These are phyloP conservation scores for Pyrus bretschneideri DNA, from an alignment of 306 rosid genomes.

Conservation along the genomic window DNA sequence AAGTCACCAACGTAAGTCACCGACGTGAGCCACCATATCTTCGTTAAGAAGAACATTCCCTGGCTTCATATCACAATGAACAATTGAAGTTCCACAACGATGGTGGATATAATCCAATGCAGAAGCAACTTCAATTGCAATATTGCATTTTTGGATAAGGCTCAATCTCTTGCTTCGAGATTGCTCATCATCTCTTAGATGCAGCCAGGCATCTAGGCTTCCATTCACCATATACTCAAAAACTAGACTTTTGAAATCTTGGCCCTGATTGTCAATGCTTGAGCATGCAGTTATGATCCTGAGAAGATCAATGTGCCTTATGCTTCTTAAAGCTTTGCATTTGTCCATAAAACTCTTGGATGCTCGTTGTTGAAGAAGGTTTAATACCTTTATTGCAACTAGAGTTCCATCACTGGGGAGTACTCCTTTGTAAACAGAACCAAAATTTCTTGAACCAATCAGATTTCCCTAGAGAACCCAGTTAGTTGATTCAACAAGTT, in stretches of 20 bases:
- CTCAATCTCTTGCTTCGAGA: constrained; percentile 5
- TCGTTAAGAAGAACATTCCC: constrained; percentile 7
- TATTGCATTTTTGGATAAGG: constrained; percentile 13
- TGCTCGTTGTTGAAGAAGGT: constrained; percentile 34
- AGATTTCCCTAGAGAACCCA: constrained; percentile 15
- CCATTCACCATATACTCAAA: constrained; percentile 33
- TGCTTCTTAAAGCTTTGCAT: constrained; percentile 4
- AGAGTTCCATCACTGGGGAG: background rate
- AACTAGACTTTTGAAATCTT: constrained; percentile 32
- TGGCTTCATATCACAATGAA: background rate
- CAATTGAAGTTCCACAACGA: background rate
- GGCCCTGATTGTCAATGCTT: constrained; percentile 8
- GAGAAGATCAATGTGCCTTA: constrained; percentile 25
- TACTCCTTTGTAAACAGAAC: background rate
- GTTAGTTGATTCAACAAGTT: background rate
- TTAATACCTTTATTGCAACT: constrained; percentile 35
- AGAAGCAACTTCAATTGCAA: background rate
- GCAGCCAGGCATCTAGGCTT: constrained; percentile 23
- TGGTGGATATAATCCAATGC: background rate
- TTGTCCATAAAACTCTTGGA: constrained; percentile 30
- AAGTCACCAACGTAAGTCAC: constrained; percentile 23
- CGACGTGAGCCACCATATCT: constrained; percentile 27
- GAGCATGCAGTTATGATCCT: constrained; percentile 35
- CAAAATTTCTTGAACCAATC: constrained; percentile 17
- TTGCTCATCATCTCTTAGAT: background rate